phyloP scores from a whole-genome alignment of 2,329 filamentous ascomycete genomes.

The Colletotrichum incanum region DNA sequence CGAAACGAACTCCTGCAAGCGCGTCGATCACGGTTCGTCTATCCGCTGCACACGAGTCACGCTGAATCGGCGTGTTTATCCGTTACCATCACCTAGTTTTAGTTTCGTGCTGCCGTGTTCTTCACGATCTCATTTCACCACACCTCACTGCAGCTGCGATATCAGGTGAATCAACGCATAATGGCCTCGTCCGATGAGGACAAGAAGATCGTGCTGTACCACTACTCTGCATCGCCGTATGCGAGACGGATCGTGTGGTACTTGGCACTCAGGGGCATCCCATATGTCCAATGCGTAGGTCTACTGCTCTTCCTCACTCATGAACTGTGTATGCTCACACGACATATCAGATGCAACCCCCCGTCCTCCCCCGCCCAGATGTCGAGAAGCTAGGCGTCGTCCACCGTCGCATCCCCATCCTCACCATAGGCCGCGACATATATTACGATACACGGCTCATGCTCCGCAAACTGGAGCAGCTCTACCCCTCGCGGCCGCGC shows the following conservation, averaged over 20 bases:
- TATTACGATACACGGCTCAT: conserved; percentile 82
- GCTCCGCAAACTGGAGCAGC: conserved; percentile 73
- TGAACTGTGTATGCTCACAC: conserved; percentile 21
- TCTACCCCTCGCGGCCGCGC: conserved; percentile 62
- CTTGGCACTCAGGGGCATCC: conserved; percentile 75
- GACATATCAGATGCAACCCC: conserved; percentile 73
- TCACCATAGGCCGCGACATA: conserved; percentile 77
- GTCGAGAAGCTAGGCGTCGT: conserved; percentile 72
- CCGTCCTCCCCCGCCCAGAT: conserved; percentile 77
- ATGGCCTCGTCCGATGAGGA: conserved; percentile 31
- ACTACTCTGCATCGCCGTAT: conserved; percentile 77
- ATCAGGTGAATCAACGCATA: background rate
- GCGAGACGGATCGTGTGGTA: conserved; percentile 78
- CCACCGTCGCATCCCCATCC: conserved; percentile 79
- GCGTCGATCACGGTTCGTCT: background rate
- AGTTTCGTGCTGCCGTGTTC: background rate
- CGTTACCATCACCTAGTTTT: background rate
- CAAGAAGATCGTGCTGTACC: conserved; percentile 70
- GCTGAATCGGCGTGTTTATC: background rate
- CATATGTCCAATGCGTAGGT: conserved; percentile 78
- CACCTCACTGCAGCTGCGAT: background rate
- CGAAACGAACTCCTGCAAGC: background rate
- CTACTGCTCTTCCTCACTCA: too few relatives aligned
- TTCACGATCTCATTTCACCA: background rate
- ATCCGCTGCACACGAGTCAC: background rate